These are phyloP conservation scores for Epithemia pelagica DNA, from an alignment of 108 stramenopile species.

Conservation along the genomic window DNA sequence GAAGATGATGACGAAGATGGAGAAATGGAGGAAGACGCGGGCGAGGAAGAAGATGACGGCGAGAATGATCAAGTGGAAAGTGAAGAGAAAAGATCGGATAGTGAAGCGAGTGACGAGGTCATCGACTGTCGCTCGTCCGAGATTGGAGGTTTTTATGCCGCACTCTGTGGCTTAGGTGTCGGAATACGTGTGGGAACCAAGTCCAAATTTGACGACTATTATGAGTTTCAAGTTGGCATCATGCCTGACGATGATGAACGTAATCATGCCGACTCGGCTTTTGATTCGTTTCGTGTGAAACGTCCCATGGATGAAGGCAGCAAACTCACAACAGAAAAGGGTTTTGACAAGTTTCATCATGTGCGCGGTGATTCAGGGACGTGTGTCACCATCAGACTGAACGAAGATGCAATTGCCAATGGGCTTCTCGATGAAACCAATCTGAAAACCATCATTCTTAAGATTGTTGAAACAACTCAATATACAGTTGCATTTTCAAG, in stretches of 20 bases:
- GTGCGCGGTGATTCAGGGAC: conserved; percentile 41
- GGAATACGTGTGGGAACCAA: conserved; percentile 35
- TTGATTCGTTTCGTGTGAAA: conserved; percentile 21
- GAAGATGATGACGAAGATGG: conserved; percentile 12
- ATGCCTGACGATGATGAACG: background rate
- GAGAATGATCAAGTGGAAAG: background rate
- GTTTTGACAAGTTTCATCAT: conserved; percentile 26
- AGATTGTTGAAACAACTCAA: conserved; percentile 37
- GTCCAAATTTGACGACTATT: conserved; percentile 45
- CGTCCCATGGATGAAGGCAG: conserved; percentile 32
- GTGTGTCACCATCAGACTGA: conserved; percentile 23
- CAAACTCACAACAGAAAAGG: conserved; percentile 17
- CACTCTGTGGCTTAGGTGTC: conserved; percentile 26
- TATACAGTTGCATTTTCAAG: conserved; percentile 24
- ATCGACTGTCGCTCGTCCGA: conserved; percentile 7
- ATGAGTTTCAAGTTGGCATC: conserved; percentile 25
- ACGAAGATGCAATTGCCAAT: conserved; percentile 12
- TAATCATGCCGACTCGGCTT: conserved; percentile 2
- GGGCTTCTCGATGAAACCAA: conserved; percentile 19
- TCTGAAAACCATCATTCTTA: conserved; percentile 19
- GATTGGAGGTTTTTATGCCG: conserved; percentile 41
- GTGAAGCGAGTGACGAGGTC: background rate
- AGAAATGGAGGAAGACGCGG: conserved; percentile 4
- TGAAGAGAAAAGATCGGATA: background rate
- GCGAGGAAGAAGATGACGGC: background rate